phyloP scores from a whole-genome alignment of 306 rosid species.

The Quercus aquifolioides region DNA sequence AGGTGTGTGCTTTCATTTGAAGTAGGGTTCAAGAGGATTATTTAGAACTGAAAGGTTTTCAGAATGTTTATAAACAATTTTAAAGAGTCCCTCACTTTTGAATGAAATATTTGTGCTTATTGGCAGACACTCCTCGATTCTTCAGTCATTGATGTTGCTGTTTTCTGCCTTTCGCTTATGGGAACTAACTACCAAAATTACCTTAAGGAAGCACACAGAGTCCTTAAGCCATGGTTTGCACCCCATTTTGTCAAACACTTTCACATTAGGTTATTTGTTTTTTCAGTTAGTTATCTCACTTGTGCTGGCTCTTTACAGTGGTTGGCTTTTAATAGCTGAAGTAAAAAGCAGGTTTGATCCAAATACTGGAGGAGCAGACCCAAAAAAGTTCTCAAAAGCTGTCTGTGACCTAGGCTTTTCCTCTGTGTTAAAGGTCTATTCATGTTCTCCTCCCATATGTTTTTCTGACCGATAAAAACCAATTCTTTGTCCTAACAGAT shows the following conservation, averaged over 20 bases:
- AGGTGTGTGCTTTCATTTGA: slow-evolving; percentile 47
- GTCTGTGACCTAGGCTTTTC: slow-evolving; percentile 70
- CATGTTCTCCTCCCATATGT: slow-evolving; percentile 8
- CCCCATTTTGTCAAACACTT: neutral
- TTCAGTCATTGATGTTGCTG: slow-evolving; percentile 69
- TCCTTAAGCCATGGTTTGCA: slow-evolving; percentile 71
- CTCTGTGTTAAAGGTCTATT: slow-evolving; percentile 46
- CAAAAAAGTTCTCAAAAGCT: slow-evolving; percentile 61
- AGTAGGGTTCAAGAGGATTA: neutral
- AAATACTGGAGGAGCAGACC: slow-evolving; percentile 85
- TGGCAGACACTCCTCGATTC: slow-evolving; percentile 69
- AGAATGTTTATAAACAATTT: slow-evolving; percentile 4
- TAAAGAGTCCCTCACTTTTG: slow-evolving; percentile 1
- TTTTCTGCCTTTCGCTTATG: slow-evolving; percentile 92
- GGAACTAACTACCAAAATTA: slow-evolving; percentile 78
- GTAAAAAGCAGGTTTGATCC: slow-evolving; percentile 94
- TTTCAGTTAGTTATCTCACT: slow-evolving; percentile 20
- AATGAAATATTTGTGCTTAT: slow-evolving; percentile 8
- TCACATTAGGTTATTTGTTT: neutral
- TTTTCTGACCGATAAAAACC: neutral
- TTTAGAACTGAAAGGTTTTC: neutral
- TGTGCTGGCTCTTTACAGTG: slow-evolving; percentile 40
- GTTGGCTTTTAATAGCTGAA: slow-evolving; percentile 95
- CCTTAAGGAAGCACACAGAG: slow-evolving; percentile 72
- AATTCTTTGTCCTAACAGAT: slow-evolving; percentile 29